Evolutionary conservation across 305 asterid species (phyloP), one percentile per base, ranked within the genome.

Genomic region (Solanum chacoense): DNA sequence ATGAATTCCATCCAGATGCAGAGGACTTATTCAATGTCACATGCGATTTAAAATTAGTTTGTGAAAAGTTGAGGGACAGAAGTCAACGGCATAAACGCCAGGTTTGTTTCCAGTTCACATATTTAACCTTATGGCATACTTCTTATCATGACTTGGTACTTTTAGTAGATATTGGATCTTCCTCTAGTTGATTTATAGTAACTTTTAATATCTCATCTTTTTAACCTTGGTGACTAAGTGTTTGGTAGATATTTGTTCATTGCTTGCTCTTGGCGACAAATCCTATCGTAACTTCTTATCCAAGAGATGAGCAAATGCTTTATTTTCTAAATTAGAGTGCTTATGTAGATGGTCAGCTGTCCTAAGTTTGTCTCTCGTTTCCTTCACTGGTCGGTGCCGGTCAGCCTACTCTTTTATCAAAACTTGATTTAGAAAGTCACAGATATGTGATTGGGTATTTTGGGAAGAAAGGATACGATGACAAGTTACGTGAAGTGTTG

Each of bases 1-100:
- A 95, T 88, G 99, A 96, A 92, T 97, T 96, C 92, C 99, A 97
- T 92, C 98, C 97, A 79, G 99, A 97, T 91, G 99, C 98, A 7
- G 99, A 97, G 94, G 98, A 94, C 94, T 92, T 96, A 92, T 96
- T 97, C 95, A 97, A 96, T 36, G 98, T 97, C 84, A 97, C 98
- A 20, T 97, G 98, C 89, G 99, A 97, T 93, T 92, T 97, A 91
- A 97, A 97, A 90, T 91, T 96, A 74, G 98, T 97, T 69, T 96
- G 98, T 90, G 98, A 94, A 90, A 96, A 93, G 93, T 91, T 97
- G 90, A 90, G 92, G 88, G 98, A 97, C 93, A 96, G 97, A 89
- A 94, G 92, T 90, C 97, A 94, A 91, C 93, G 99, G 80, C 98
- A 95, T 92, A 96, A 94, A 91, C 98, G 98, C 77, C 98, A 94